Base-by-base conservation (phyloP, 306 rosid species). In the Acacia crassicarpa region DNA sequence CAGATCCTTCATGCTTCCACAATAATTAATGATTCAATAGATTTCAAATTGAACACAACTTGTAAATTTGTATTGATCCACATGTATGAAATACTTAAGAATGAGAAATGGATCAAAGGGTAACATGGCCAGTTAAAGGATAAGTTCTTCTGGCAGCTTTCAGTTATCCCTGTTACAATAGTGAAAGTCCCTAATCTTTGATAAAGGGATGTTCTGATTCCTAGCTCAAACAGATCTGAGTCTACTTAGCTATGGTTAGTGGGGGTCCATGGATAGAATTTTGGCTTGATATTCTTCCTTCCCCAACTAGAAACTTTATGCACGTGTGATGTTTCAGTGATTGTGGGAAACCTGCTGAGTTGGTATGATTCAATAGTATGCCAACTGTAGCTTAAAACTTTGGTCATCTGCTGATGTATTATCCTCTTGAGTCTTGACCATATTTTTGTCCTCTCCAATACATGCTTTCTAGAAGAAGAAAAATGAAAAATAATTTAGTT, bases 291-390 rank as follows among this genome's bases (percentile, higher is more conserved):
- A 48, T 72, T n/a, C 27, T 27, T 33, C 3, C 43, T 58, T 25
- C 22, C 53, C 38, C 27, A 23, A 15, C 70, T 41, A 15, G 38
- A 65, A 65, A 27, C 59, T 74, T 13, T 44, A 9, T 74, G 19
- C 72, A 15, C 69, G n/a, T 27, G 15, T 68, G 72, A 49, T 84
- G 62, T 78, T 74, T 25, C 49, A 45, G 23, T 59, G 61, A 61
- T 79, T 79, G 33, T 53, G 46, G 45, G 38, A 71, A 72, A 9
- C 51, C 33, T 77, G 35, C 62, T 77, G 33, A 45, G 53, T 72
- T 43, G 19, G 53, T 40, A 32, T 72, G 49, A 65, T 72, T 79
- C 49, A 38, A 76, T 66, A 46, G 35, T 30, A 27, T 67, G 19
- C 66, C 77, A 48, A 27, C 23, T 58, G 70, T 30, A 67, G 67